Evolutionary conservation across 768 basidiomycete species (phyloP).

Genomic region (Xerocomellus intermedius): DNA sequence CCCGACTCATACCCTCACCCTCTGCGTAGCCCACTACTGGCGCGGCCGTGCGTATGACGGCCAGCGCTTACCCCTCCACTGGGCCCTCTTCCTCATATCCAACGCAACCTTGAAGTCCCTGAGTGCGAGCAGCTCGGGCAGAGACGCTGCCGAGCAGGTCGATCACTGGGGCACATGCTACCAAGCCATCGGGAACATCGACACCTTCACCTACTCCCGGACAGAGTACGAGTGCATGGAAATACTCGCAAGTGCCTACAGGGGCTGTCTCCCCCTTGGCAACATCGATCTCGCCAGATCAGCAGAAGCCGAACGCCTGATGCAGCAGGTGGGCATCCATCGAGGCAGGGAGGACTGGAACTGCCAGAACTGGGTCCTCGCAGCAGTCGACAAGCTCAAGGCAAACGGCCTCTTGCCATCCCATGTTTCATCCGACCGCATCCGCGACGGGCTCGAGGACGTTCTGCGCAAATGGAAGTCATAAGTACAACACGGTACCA

Average conservation of each 20-base stretch:
- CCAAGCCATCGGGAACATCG: constrained; percentile 30
- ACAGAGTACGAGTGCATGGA: constrained; percentile 31
- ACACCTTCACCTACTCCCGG: constrained; percentile 27
- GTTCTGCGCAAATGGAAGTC: constrained; percentile 24
- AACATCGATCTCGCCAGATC: constrained; percentile 16
- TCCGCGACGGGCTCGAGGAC: constrained; percentile 25
- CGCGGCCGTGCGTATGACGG: constrained; percentile 23
- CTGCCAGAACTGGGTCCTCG: constrained; percentile 31
- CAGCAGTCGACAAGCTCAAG: constrained; percentile 25
- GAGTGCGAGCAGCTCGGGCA: constrained; percentile 19
- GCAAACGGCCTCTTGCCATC: constrained; percentile 13
- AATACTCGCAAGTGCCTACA: constrained; percentile 29
- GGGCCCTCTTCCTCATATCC: constrained; percentile 30
- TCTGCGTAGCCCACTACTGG: constrained; percentile 33
- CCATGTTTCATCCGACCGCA: constrained; percentile 17
- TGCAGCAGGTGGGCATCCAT: constrained; percentile 24
- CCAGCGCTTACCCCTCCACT: constrained; percentile 27
- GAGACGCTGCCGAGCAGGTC: constrained; percentile 20
- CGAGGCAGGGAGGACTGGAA: constrained; percentile 33
- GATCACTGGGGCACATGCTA: constrained; percentile 34
- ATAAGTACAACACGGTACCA: constrained; percentile 5
- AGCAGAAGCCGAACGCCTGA: constrained; percentile 17
- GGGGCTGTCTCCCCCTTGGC: constrained; percentile 29
- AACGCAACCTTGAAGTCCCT: constrained; percentile 25
- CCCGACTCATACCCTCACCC: constrained; percentile 17